These are phyloP conservation scores for Ettlia oleoabundans DNA, from an alignment of 139 green algal species.

Conservation along the genomic window DNA sequence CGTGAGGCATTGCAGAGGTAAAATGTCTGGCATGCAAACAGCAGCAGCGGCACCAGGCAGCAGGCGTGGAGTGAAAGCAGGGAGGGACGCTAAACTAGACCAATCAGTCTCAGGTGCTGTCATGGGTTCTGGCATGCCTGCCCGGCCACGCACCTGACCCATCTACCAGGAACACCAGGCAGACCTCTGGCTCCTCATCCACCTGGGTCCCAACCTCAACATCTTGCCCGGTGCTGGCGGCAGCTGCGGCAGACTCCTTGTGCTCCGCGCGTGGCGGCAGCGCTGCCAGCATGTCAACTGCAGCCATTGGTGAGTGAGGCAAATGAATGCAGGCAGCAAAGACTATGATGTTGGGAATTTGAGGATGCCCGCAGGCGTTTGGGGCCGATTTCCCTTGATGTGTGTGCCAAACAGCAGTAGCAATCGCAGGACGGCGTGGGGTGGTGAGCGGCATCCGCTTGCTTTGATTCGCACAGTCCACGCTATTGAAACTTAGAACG, in stretches of 20 bases:
- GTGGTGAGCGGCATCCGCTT: no score
- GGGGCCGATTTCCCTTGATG: no score
- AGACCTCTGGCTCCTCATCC: not conserved
- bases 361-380: no score
- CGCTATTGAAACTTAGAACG: no score
- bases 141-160: slow-evolving; percentile 45
- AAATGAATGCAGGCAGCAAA: not conserved
- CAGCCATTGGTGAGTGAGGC: not conserved
- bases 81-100: not conserved
- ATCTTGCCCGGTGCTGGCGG: not conserved
- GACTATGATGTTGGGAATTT: no score
- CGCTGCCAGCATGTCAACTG: slow-evolving; percentile 9
- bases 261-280: not conserved
- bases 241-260: not conserved
- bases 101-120: not conserved
- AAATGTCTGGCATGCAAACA: not conserved
- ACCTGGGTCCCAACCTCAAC: not conserved
- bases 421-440: no score
- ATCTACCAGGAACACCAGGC: slow-evolving; percentile 64
- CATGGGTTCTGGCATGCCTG: not conserved
- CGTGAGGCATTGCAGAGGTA: no score
- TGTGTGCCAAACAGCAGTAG: no score
- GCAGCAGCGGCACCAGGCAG: not conserved
- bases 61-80: not conserved
- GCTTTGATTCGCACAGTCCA: no score